Evolutionary conservation across 2,329 filamentous ascomycete species (phyloP).

Genomic region (Arthrobotrys musiformis): DNA sequence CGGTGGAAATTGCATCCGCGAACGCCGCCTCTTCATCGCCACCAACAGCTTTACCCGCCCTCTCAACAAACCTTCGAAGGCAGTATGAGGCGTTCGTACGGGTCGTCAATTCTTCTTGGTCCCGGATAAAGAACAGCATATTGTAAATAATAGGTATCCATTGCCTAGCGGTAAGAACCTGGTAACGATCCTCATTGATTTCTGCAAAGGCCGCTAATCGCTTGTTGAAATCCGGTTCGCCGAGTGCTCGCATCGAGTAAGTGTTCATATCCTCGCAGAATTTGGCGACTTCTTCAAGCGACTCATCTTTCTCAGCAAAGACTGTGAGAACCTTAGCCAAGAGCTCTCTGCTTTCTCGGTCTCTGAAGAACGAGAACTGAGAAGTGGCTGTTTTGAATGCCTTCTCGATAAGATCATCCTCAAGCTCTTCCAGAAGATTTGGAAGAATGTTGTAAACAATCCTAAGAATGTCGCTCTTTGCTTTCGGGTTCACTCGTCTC

Average conservation of each 20-base stretch:
- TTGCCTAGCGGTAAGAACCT: constrained; percentile 73
- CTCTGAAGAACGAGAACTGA: constrained; percentile 90
- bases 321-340: constrained; percentile 78
- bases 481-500: constrained; percentile 80
- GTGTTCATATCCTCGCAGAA: constrained; percentile 85
- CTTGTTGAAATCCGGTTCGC: constrained; percentile 87
- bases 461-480: constrained; percentile 81
- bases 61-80: constrained; percentile 80
- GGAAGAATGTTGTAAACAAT: constrained; percentile 84
- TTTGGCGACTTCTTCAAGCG: constrained; percentile 72
- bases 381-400: constrained; percentile 80
- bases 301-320: constrained; percentile 73
- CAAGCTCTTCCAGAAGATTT: constrained; percentile 70
- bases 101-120: constrained; percentile 88
- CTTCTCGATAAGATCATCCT: constrained; percentile 70
- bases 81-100: constrained; percentile 83
- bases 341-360: constrained; percentile 78
- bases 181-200: constrained; percentile 74
- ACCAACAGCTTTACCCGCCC: constrained; percentile 65
- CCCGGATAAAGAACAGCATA: constrained; percentile 83
- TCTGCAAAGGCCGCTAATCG: constrained; percentile 79
- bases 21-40: constrained; percentile 66
- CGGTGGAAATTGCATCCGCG: constrained; percentile 70
- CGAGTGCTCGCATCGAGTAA: constrained; percentile 75
- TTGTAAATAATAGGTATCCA: constrained; percentile 93